Base-by-base conservation (phyloP, 139 green algal species). In the Micromonas commoda region DNA sequence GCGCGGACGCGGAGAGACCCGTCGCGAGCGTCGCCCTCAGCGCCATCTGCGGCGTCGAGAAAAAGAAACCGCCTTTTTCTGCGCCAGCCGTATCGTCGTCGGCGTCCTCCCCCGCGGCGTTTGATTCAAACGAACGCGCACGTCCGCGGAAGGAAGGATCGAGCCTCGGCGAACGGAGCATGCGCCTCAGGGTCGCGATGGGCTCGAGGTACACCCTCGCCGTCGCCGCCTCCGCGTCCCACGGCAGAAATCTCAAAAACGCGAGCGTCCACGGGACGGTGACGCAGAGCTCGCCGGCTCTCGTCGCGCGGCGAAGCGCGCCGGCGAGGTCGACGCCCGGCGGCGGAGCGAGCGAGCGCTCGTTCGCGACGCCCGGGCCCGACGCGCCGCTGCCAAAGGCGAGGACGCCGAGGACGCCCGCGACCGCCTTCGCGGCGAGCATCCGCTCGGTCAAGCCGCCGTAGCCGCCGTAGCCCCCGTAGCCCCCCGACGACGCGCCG, bases 381-480 rank as follows among this genome's bases (percentile, higher is more conserved):
- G 21, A 61, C 23, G 37, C 35, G 37, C 23, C 68, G 37, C 35
- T 20, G 35, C 68, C 37, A 32, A 75, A 75, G 2, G 37, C 20
- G 0, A 75, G 38, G 19, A 75, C 20, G 29, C 68, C 68, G 0
- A 75, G 23, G 35, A 75, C 52, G 26, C 23, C 29, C 1, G 37
- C 68, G 23, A 60, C 31, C 24, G 37, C 37, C 3, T 61, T 23
- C 38, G 68, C 68, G 37, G 68, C 68, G 35, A 75, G 37, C 34
- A 61, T 64, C 37, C 68, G 68, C 37, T 60, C 68, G 3, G 68
- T 75, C 3, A 53, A 20, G 53, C 38, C 68, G 61, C 61, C n/a
- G 24, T 5, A 13, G 26, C n/a, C 3, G 64, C 45, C 45, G 45
- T 16, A 16, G 16, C 45, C 45, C 9, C 45, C 9, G 16, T 16